Evolutionary conservation across 1,139 yeast genomes (phyloP).

Genomic region (Blastobotrys illinoisensis): DNA sequence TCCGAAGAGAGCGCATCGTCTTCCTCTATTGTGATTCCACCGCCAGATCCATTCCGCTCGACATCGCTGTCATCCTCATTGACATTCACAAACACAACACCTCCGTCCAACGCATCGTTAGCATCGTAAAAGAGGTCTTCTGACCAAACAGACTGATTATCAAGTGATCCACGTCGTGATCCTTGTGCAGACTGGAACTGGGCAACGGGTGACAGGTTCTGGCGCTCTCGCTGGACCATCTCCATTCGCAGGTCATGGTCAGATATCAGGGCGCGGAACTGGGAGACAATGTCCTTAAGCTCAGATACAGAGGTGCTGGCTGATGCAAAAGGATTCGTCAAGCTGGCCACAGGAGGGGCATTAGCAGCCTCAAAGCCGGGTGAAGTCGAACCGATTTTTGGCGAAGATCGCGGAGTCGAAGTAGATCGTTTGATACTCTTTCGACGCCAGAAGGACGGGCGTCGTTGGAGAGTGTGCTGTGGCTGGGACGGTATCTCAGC

Average conservation of each 20-base stretch:
- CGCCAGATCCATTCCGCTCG: slow-evolving; percentile 16
- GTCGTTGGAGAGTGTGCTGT: slow-evolving; percentile 11
- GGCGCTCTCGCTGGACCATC: background rate
- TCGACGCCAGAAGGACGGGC: slow-evolving; percentile 23
- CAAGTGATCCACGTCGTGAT: slow-evolving; percentile 10
- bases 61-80: slow-evolving; percentile 28
- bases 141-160: slow-evolving; percentile 24
- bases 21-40: slow-evolving; percentile 4
- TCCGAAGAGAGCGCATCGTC: slow-evolving; percentile 17
- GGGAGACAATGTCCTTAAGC: slow-evolving; percentile 10
- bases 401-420: background rate
- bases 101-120: slow-evolving; percentile 42
- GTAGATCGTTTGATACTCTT: slow-evolving; percentile 1
- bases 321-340: background rate
- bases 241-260: background rate
- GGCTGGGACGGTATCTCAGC: slow-evolving; percentile 1
- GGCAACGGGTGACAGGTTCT: background rate
- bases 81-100: slow-evolving; percentile 27
- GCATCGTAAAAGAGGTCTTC: slow-evolving; percentile 66
- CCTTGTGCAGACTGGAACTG: slow-evolving; percentile 9
- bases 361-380: background rate
- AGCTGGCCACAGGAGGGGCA: background rate
- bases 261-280: slow-evolving; percentile 6
- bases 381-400: background rate
- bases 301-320: background rate